Percentiles rank a stretch among this genome's conserved stretches.
Conservation (phyloP, 1,284 basidiomycete genomes). For the Ustilago tritici region DNA sequence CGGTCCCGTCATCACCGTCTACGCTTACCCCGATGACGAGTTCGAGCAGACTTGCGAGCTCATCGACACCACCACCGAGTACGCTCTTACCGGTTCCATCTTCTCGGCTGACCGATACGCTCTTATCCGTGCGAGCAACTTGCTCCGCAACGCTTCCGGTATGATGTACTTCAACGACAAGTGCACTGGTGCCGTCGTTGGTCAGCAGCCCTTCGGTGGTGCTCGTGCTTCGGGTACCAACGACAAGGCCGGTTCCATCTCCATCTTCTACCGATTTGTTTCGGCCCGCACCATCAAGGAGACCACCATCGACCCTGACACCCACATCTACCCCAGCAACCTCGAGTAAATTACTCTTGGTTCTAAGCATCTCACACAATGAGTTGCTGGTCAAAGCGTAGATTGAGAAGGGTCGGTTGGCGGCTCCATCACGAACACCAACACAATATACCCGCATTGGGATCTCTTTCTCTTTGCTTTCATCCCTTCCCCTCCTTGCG, state of each 20-base stretch:
- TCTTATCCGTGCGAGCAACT: constrained; percentile 63
- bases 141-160: constrained; percentile 67
- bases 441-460: constrained; percentile 17
- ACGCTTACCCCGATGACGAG: constrained; percentile 72
- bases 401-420: background rate
- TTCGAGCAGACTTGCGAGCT: constrained; percentile 87
- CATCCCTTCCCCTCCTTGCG: constrained; percentile 4
- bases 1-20: constrained; percentile 91
- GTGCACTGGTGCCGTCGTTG: constrained; percentile 83
- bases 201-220: constrained; percentile 95
- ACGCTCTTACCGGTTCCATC: constrained; percentile 76
- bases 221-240: constrained; percentile 93
- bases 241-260: constrained; percentile 94
- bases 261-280: constrained; percentile 75
- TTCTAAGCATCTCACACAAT: background rate
- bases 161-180: constrained; percentile 71
- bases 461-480: constrained; percentile 2
- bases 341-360: constrained; percentile 39
- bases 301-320: constrained; percentile 72
- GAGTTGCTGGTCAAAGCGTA: constrained; percentile 12
- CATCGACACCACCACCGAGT: constrained; percentile 86
- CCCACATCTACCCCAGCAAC: constrained; percentile 67
- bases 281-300: constrained; percentile 96
- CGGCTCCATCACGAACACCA: constrained; percentile 7
- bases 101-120: constrained; percentile 68